These are phyloP conservation scores for Posidonia australis DNA, from an alignment of 106 monocot species.

Conservation along the genomic window DNA sequence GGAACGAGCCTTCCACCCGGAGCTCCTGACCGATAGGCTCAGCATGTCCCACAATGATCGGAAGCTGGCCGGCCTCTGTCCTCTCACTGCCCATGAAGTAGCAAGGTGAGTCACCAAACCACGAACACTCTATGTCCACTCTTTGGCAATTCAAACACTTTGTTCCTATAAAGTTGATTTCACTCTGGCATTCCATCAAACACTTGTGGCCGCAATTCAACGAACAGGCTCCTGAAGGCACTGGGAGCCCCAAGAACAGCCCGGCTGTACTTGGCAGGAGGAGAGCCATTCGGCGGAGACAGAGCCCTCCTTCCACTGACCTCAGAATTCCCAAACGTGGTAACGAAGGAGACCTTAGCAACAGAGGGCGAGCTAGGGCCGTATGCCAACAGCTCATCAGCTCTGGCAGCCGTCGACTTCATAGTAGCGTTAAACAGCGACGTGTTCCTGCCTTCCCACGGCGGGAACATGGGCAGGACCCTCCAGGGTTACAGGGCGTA, in stretches of 20 bases:
- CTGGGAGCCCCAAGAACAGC: constrained; percentile 19
- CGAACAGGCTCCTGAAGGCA: constrained; percentile 19
- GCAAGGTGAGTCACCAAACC: constrained; percentile 11
- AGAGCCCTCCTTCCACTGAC: constrained; percentile 10
- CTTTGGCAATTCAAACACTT: not conserved
- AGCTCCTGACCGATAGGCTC: constrained; percentile 27
- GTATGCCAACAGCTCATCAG: constrained; percentile 15
- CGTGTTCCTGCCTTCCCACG: constrained; percentile 40
- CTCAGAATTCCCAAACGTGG: constrained; percentile 12
- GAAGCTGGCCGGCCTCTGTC: constrained; percentile 30
- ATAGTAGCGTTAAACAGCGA: constrained; percentile 26
- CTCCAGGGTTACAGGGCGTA: constrained; percentile 24
- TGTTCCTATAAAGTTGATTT: not conserved
- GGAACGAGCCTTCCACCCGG: constrained; percentile 11
- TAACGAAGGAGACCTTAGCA: constrained; percentile 16
- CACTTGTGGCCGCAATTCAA: not conserved
- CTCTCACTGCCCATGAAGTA: constrained; percentile 24
- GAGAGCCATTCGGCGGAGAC: constrained; percentile 28
- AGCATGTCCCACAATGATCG: constrained; percentile 19
- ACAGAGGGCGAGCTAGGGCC: constrained; percentile 12
- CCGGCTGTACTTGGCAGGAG: constrained; percentile 29
- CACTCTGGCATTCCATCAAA: not conserved
- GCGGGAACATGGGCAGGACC: constrained; percentile 27
- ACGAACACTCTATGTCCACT: not conserved
- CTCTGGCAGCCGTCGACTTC: constrained; percentile 30